Base-by-base conservation (phyloP, 257 asterid species). In the Nicotiana obtusifolia region DNA sequence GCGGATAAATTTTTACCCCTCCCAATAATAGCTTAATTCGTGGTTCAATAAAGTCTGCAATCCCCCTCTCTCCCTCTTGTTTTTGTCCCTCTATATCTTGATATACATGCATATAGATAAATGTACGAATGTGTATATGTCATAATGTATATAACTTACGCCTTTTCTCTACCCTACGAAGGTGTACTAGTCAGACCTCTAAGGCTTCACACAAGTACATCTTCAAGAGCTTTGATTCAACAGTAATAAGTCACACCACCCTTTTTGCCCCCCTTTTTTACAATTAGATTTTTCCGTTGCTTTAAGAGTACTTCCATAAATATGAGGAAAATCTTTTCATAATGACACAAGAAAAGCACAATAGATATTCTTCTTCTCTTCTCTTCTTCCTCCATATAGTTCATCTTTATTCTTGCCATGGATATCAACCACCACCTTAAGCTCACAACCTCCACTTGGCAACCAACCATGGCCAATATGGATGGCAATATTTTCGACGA, bases 381-480 rank as follows among this genome's bases (percentile, higher is more conserved):
- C 13, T 8, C 66, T 68, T n/a, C 22, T 22, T 47, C 41, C 54
- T n/a, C 19, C 5, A 22, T 22, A 20, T 68, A 3, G 13, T 49
- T 14, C 13, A 53, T 41, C 31, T 9, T 47, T 20, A 64, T 17
- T 37, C 79, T 73, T 73, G 14, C 78, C 52, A 91, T 89, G 92
- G 93, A 90, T 57, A 84, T 85, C 69, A 87, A 87, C 84, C 85
- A 52, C 57, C 57, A 85, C 60, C 87, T 86, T 28, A 87, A 82
- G 77, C 82, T 89, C 78, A 65, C 83, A 31, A 83, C 28, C 78
- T 54, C 68, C 67, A 77, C 68, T 7, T 87, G 91, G 90, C 90
- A 88, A 17, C 80, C 85, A 3, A 78, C 77, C 86, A 82, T 68
- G 79, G 54, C 85, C 67, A 62, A 81, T 57, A 76, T 88, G 86